phyloP scores from a whole-genome alignment of 495 filamentous ascomycete genomes.

The Neurospora cerealis region DNA sequence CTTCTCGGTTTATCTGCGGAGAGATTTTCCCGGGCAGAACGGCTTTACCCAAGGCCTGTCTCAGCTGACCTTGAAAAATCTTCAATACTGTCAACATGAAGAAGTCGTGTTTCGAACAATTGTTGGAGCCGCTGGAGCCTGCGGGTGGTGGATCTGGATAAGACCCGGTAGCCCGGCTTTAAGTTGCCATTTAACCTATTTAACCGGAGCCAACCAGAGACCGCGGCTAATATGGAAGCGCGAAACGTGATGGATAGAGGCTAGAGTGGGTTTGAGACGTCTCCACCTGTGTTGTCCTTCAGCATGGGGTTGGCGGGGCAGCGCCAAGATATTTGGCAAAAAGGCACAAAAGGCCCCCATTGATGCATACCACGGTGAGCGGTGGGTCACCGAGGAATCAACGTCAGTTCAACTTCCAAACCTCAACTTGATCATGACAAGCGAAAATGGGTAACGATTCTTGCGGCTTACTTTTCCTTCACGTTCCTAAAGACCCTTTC shows the following conservation, averaged over 20 bases:
- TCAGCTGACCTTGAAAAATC: not conserved
- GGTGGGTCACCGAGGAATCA: not conserved
- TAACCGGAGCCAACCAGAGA: constrained; percentile 16
- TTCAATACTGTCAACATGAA: not conserved
- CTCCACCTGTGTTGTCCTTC: not conserved
- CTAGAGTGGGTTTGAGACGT: not conserved
- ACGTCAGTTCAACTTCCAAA: not conserved
- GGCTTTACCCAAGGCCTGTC: not conserved
- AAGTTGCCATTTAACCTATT: constrained; percentile 21
- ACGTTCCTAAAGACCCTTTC: not conserved
- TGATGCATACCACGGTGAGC: constrained; percentile 3
- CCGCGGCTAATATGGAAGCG: constrained; percentile 17
- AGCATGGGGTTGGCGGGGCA: not conserved
- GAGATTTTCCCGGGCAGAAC: not conserved
- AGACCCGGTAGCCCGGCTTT: constrained; percentile 25
- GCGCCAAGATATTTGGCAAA: not conserved
- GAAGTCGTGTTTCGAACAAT: not conserved
- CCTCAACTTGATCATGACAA: not conserved
- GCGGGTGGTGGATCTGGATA: constrained; percentile 3
- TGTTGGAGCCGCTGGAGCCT: constrained; percentile 3
- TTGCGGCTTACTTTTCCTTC: not conserved
- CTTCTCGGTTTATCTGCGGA: not conserved
- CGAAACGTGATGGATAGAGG: not conserved
- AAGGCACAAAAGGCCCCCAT: constrained; percentile 1
- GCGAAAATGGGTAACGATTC: not conserved